Percentiles rank a stretch among this genome's conserved stretches.
Conservation (phyloP, 805 yeast genomes). For the Yarrowia keelungensis region DNA sequence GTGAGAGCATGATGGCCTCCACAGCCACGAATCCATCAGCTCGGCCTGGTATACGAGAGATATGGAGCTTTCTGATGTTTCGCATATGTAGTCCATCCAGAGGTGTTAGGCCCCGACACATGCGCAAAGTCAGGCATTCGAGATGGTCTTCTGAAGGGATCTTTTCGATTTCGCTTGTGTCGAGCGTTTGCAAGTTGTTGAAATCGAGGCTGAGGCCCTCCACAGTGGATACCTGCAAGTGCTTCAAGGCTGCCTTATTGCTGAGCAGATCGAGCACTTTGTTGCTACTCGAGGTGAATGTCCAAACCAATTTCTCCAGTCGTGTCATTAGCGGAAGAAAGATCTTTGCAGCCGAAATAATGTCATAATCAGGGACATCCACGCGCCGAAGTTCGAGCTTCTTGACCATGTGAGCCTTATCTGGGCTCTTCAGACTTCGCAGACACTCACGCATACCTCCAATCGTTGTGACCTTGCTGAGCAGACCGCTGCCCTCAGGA, state of each 20-base stretch:
- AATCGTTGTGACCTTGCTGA: constrained; percentile 46
- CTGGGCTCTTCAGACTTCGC: constrained; percentile 43
- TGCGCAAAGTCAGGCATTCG: constrained; percentile 1
- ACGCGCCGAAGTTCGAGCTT: constrained; percentile 44
- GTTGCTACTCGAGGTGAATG: constrained; percentile 6
- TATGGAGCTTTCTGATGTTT: background rate
- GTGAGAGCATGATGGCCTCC: constrained; percentile 44
- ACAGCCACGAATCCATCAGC: constrained; percentile 48
- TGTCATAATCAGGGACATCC: constrained; percentile 45
- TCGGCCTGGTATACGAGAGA: constrained; percentile 17
- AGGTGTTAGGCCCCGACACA: constrained; percentile 14
- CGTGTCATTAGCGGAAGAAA: constrained; percentile 44
- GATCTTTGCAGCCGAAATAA: constrained; percentile 41
- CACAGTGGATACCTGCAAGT: constrained; percentile 5
- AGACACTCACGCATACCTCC: constrained; percentile 49
- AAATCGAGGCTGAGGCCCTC: constrained; percentile 13
- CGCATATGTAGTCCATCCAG: background rate
- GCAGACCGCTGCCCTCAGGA: constrained; percentile 20
- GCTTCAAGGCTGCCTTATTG: constrained; percentile 13
- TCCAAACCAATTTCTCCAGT: constrained; percentile 48
- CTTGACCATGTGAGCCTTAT: constrained; percentile 45
- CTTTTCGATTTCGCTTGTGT: constrained; percentile 7
- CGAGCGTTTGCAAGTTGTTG: background rate
- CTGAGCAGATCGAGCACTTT: background rate
- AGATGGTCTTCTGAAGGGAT: background rate